A percentile compares a stretch with the other conserved stretches of the same genome.
phyloP scores from a whole-genome alignment of 2,329 filamentous ascomycete genomes.

The Trichoderma oligosporum region DNA sequence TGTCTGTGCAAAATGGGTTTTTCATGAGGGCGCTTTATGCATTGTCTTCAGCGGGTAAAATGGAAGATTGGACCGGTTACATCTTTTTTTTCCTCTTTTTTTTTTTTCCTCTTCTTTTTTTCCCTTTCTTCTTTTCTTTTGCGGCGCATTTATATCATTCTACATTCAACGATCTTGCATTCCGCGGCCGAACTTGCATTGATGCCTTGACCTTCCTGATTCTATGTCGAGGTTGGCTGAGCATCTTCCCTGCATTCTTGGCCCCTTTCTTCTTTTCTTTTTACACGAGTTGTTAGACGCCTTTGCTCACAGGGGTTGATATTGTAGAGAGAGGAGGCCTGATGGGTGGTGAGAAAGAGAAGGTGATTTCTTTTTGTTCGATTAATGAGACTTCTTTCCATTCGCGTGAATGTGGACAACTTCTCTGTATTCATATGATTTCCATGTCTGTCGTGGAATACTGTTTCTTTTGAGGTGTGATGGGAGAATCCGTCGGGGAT shows the following conservation, averaged over 20 bases:
- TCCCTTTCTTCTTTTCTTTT: slow-evolving; percentile 15
- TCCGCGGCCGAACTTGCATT: slow-evolving; percentile 8
- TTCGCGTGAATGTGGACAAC: slow-evolving; percentile 12
- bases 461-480: not conserved
- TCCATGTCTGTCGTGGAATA: slow-evolving; percentile 7
- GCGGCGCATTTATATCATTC: slow-evolving; percentile 21
- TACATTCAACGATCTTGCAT: slow-evolving; percentile 18
- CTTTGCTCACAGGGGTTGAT: slow-evolving; percentile 20
- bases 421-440: slow-evolving; percentile 8
- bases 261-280: slow-evolving; percentile 22
- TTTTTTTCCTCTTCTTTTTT: too few species aligned
- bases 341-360: not conserved
- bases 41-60: slow-evolving; percentile 39
- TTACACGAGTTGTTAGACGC: slow-evolving; percentile 22
- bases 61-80: slow-evolving; percentile 21
- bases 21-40: slow-evolving; percentile 37
- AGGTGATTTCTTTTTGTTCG: slow-evolving; percentile 21
- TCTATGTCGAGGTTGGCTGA: not conserved
- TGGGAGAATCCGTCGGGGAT: not conserved
- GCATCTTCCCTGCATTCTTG: slow-evolving; percentile 1
- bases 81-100: too few species aligned
- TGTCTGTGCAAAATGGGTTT: slow-evolving; percentile 28
- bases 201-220: not conserved
- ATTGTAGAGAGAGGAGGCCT: slow-evolving; percentile 21
- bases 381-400: slow-evolving; percentile 24